These are phyloP conservation scores for Fistulifera pelliculosa DNA, from an alignment of 108 stramenopile genomes.

Conservation along the genomic window DNA sequence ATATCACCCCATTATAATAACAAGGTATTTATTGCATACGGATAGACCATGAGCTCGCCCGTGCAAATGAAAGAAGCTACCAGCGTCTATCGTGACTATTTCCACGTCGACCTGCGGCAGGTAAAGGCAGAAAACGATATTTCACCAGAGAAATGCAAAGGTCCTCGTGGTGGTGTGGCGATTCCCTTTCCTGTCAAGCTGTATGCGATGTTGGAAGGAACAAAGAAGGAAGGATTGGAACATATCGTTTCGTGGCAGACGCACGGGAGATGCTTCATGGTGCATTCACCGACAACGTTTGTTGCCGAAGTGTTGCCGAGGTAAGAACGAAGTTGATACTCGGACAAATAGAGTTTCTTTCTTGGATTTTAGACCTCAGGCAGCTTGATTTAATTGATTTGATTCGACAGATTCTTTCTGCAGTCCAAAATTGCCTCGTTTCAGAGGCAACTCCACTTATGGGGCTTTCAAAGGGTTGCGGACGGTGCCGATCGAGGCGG, in stretches of 20 bases:
- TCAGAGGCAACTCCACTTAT: conserved; percentile 51
- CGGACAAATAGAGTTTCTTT: neutral
- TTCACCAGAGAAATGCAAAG: conserved; percentile 8
- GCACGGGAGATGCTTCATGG: conserved; percentile 69
- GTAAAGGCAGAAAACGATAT: conserved; percentile 9
- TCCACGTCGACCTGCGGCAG: neutral
- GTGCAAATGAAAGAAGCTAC: too few species aligned
- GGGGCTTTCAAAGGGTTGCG: conserved; percentile 7
- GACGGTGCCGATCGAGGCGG: conserved; percentile 14
- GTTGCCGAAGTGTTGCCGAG: conserved; percentile 68
- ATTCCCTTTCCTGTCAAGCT: conserved; percentile 55
- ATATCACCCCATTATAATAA: too few species aligned
- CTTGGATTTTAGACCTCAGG: too few species aligned
- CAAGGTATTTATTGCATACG: too few species aligned
- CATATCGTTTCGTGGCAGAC: conserved; percentile 69
- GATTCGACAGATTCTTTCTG: conserved; percentile 50
- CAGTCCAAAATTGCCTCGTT: conserved; percentile 72
- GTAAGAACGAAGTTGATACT: too few species aligned
- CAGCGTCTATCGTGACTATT: too few species aligned
- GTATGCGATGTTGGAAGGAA: conserved; percentile 44
- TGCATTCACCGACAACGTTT: conserved; percentile 59
- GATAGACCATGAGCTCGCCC: too few species aligned
- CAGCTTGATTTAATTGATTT: conserved; percentile 12
- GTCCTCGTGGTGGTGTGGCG: conserved; percentile 49
- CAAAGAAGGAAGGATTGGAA: conserved; percentile 28